Evolutionary conservation across 441 rosid genomes (phyloP), one percentile per base, ranked within the genome.

Genomic region (Erodium chrysanthum): DNA sequence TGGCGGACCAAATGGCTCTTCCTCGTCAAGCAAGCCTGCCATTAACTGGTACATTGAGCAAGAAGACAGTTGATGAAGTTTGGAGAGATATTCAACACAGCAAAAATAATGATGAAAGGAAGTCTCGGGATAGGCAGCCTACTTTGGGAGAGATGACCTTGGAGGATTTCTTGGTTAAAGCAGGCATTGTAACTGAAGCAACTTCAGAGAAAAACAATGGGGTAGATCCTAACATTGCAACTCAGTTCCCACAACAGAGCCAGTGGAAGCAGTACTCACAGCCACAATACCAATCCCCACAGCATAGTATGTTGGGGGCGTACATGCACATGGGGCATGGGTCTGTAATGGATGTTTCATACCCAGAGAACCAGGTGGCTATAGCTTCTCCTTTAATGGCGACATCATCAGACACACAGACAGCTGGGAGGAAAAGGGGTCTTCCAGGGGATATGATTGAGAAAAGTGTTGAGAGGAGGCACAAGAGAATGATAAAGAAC

Each of bases 51-150:
- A 18, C 54, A 46, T 5, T 46, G 54, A 46, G 54, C 54, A 46
- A 46, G 18, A 46, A 46, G 54, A 46, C 54, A 46, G 54, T 46
- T 46, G 54, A 46, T 46, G 54, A 46, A n/a, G 17, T 46, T 46
- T 46, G 54, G 54, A 46, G 54, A 46, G 54, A 46, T 46, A 46
- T 46, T 46, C 54, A 46, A 46, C 54, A 46, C 14, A 46, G 17
- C 18, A 46, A 46, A 46, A 46, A 46, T 46, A 46, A 46, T n/a
- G 54, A n/a, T 17, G 54, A 46, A 46, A 46, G 54, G 54, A 46
- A 46, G 54, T 46, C 54, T 46, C 17, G 54, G 17, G 54, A 29
- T 44, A 29, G 33, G 5, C 33, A 29, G 98, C 67, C 90, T 97
- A 42, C 54, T 46, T 46, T 46, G 17, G 54, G 54, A n/a, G 54